phyloP scores from a whole-genome alignment of 202 grass and related monocot genomes.

The Panicum hallii region DNA sequence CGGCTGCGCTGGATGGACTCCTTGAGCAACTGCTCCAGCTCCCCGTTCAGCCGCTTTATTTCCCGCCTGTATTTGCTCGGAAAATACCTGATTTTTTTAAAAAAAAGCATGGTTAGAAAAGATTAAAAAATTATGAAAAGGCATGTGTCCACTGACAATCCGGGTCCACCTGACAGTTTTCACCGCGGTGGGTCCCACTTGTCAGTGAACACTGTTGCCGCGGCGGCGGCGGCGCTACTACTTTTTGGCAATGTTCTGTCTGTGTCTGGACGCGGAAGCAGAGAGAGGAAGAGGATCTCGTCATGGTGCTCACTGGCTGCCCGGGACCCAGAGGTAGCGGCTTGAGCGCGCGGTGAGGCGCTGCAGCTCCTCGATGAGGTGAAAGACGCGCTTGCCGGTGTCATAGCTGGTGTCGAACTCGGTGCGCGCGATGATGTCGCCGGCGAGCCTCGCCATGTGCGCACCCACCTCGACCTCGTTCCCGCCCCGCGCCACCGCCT shows the following conservation, averaged over 20 bases:
- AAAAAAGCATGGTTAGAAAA: neutral
- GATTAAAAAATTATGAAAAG: neutral
- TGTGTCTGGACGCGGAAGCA: neutral
- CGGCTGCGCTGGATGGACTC: constrained; percentile 68
- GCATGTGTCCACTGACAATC: neutral
- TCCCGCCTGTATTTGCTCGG: constrained; percentile 82
- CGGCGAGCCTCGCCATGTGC: constrained; percentile 68
- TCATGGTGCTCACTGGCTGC: constrained; percentile 57
- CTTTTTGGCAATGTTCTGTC: neutral
- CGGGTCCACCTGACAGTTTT: neutral
- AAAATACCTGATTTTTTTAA: constrained; percentile 54
- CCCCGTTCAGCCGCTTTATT: constrained; percentile 68
- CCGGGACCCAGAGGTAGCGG: constrained; percentile 80
- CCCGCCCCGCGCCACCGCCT: constrained; percentile 39
- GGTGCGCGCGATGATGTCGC: constrained; percentile 72
- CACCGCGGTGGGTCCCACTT: neutral
- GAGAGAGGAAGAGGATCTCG: neutral
- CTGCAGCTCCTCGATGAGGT: constrained; percentile 71
- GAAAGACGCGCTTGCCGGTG: constrained; percentile 65
- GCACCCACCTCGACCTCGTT: constrained; percentile 73
- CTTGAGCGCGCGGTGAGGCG: constrained; percentile 62
- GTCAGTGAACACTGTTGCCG: neutral
- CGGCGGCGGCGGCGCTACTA: neutral
- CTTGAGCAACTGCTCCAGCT: constrained; percentile 70
- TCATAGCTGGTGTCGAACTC: constrained; percentile 86